Base-by-base conservation (phyloP, 2,329 filamentous ascomycete species). In the Emergomyces orientalis region DNA sequence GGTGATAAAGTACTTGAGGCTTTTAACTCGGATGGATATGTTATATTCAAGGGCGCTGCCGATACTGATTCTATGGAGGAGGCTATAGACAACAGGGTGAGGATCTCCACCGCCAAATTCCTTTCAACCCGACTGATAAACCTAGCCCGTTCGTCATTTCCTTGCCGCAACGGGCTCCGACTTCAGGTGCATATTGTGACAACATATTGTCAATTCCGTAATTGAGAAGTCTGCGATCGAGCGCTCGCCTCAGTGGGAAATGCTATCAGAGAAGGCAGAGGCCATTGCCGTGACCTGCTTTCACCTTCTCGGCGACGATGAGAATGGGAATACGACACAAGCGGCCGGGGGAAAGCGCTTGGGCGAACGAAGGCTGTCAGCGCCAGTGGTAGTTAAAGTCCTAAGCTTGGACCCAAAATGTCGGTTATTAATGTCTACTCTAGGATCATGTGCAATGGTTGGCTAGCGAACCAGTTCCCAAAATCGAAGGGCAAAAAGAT, bases 221-320 rank as follows among this genome's bases (percentile, higher is more conserved):
- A 56, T 22, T 56, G 52, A 56, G 52, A 56, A 56, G 52, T 32
- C 52, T 6, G 34, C 27, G 34, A 56, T 56, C 27, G 52, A 34
- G 11, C 34, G 27, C 25, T 56, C 34, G 27, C 25, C 13, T 34
- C 52, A 56, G 52, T 56, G 52, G 27, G n/a, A 56, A 30, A 39
- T n/a, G n/a, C 52, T 56, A 56, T 56, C 27, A 56, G 7, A 56
- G 25, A 56, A 34, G 52, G 4, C 25, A 56, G 52, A 56, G 52
- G 27, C 37, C 27, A 39, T 56, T 56, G 52, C 52, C 19, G 27
- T n/a, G n/a, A n/a, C n/a, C n/a, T n/a, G n/a, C n/a, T n/a, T n/a
- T n/a, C n/a, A n/a, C n/a, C n/a, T n/a, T 56, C 52, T 34, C 52
- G n/a, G 52, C 34, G 9, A 56, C n/a, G 52, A 56, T 56, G 52